phyloP scores from a whole-genome alignment of 306 rosid species.

The Cucurbita ficifolia region DNA sequence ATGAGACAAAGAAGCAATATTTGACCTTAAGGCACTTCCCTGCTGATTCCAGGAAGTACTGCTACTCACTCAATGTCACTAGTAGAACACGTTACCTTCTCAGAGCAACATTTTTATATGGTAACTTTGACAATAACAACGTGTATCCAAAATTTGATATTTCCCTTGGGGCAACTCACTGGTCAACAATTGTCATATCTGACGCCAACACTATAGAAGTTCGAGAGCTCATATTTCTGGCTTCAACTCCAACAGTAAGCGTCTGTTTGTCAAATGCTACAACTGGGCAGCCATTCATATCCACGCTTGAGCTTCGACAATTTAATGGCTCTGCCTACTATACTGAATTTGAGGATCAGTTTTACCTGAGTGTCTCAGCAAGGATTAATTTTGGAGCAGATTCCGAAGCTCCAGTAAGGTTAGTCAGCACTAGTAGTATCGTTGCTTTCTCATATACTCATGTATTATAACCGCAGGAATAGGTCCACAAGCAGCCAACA shows the following conservation, averaged over 20 bases:
- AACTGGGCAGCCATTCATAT: slow-evolving; percentile 87
- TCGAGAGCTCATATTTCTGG: slow-evolving; percentile 76
- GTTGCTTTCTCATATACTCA: background rate
- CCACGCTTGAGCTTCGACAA: slow-evolving; percentile 91
- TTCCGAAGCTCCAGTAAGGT: slow-evolving; percentile 69
- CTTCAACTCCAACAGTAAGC: slow-evolving; percentile 57
- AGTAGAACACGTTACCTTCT: slow-evolving; percentile 82
- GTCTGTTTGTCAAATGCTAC: slow-evolving; percentile 96
- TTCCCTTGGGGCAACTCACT: slow-evolving; percentile 82
- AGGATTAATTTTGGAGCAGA: slow-evolving; percentile 95
- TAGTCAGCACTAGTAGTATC: background rate
- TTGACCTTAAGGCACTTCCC: slow-evolving; percentile 61
- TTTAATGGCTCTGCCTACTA: slow-evolving; percentile 81
- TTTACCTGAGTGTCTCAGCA: slow-evolving; percentile 89
- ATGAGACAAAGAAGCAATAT: slow-evolving; percentile 66
- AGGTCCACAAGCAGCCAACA: background rate
- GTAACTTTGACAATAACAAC: slow-evolving; percentile 72
- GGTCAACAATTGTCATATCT: slow-evolving; percentile 84
- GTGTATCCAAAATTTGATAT: slow-evolving; percentile 89
- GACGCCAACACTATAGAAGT: slow-evolving; percentile 49
- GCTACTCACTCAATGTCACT: slow-evolving; percentile 59
- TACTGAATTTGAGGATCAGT: slow-evolving; percentile 41
- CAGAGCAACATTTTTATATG: slow-evolving; percentile 82
- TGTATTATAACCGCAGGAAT: background rate
- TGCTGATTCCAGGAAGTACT: slow-evolving; percentile 81